Conservation (phyloP, 2,329 filamentous ascomycete species). For the Pseudocercospora cruenta region DNA sequence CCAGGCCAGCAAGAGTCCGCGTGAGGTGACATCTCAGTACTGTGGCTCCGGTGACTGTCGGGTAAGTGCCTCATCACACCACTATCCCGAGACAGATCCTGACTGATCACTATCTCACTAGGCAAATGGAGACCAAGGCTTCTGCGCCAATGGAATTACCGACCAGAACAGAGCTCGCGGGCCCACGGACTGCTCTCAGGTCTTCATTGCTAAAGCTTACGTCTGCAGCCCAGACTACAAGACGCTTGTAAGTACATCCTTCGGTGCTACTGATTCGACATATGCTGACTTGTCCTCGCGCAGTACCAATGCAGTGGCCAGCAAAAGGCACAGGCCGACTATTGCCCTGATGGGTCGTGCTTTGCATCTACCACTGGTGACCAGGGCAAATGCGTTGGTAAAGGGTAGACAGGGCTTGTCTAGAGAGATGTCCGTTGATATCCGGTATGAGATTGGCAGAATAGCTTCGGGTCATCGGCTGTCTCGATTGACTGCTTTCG, state of each 20-base stretch:
- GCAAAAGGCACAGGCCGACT: neutral
- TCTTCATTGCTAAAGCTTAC: constrained; percentile 9
- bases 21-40: constrained; percentile 7
- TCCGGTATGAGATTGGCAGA: neutral
- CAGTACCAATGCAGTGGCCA: constrained; percentile 12
- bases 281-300: neutral
- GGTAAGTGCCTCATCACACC: neutral
- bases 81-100: neutral
- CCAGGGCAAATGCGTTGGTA: constrained; percentile 12
- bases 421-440: too few species aligned
- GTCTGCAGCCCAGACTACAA: constrained; percentile 16
- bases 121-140: constrained; percentile 5
- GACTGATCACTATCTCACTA: neutral
- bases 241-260: constrained; percentile 10
- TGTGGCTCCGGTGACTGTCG: constrained; percentile 14
- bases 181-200: constrained; percentile 15
- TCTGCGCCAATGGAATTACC: constrained; percentile 5
- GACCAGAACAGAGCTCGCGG: constrained; percentile 10
- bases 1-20: constrained; percentile 2
- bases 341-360: constrained; percentile 7
- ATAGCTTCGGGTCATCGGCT: neutral
- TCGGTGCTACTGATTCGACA: neutral
- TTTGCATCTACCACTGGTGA: constrained; percentile 17
- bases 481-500: too few species aligned
- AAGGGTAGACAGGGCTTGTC: neutral